These are phyloP conservation scores for Coniochaeta sp. DNA, from an alignment of 2,329 filamentous ascomycete species.

Conservation along the genomic window DNA sequence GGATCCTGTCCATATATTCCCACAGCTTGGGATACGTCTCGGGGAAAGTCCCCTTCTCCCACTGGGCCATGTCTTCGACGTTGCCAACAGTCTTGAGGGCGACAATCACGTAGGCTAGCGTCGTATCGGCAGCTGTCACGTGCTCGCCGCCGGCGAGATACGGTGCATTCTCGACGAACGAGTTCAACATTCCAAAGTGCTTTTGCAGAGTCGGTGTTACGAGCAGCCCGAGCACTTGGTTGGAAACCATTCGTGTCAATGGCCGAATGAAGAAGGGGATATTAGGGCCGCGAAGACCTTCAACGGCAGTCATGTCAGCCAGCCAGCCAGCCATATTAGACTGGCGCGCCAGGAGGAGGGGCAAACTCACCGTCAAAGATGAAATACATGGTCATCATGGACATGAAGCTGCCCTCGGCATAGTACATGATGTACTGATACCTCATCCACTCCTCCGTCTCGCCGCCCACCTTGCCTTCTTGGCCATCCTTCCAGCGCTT, in stretches of 20 bases:
- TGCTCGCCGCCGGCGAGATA: slow-evolving; percentile 28
- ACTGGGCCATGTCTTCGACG: slow-evolving; percentile 32
- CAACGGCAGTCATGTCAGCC: not conserved
- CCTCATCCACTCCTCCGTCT: slow-evolving; percentile 53
- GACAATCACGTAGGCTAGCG: slow-evolving; percentile 46
- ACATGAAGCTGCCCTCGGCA: slow-evolving; percentile 77
- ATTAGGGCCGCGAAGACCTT: slow-evolving; percentile 33
- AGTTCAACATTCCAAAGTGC: slow-evolving; percentile 42
- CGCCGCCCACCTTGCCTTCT: slow-evolving; percentile 48
- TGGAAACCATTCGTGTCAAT: slow-evolving; percentile 37
- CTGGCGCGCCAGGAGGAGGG: not conserved
- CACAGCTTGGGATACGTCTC: slow-evolving; percentile 32
- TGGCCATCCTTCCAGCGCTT: slow-evolving; percentile 48
- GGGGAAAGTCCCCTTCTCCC: slow-evolving; percentile 18
- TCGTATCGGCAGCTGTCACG: slow-evolving; percentile 44
- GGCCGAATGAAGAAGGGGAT: slow-evolving; percentile 48
- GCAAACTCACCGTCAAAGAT: slow-evolving; percentile 42
- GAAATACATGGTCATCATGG: slow-evolving; percentile 55
- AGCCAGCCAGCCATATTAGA: not conserved
- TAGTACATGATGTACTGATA: slow-evolving; percentile 61
- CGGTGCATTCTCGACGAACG: slow-evolving; percentile 29
- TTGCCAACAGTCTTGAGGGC: slow-evolving; percentile 27
- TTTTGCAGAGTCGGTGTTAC: slow-evolving; percentile 39
- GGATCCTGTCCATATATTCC: slow-evolving; percentile 37
- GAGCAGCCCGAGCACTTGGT: slow-evolving; percentile 30